These are phyloP conservation scores for Cladosporium phlei DNA, from an alignment of 2,329 filamentous ascomycete genomes.

Conservation along the genomic window DNA sequence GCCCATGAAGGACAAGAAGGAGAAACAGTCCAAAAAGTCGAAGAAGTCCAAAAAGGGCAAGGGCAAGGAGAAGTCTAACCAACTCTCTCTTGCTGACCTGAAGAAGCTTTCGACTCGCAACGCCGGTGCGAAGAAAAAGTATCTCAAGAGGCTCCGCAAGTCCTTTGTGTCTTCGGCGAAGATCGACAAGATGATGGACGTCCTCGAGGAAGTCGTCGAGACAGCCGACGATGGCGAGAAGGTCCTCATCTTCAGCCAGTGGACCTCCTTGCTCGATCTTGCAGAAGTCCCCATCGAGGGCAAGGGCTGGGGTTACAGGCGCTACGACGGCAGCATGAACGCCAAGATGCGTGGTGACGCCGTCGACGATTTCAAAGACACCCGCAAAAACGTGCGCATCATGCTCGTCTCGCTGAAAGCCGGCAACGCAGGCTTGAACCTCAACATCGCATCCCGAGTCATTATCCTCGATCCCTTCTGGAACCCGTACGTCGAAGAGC, in stretches of 20 bases:
- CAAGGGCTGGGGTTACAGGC: constrained; percentile 55
- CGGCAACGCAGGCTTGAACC: constrained; percentile 79
- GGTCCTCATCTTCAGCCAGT: constrained; percentile 77
- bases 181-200: constrained; percentile 62
- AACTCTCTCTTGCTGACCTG: constrained; percentile 56
- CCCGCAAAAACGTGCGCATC: constrained; percentile 53
- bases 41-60: constrained; percentile 28
- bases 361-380: constrained; percentile 62
- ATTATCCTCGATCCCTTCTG: constrained; percentile 92
- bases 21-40: constrained; percentile 35
- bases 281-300: constrained; percentile 65
- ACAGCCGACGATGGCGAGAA: constrained; percentile 55
- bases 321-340: constrained; percentile 74
- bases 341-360: constrained; percentile 61
- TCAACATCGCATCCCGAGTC: constrained; percentile 76
- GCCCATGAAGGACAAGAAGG: constrained; percentile 14
- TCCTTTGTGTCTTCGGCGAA: constrained; percentile 72
- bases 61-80: constrained; percentile 29
- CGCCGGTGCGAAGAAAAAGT: constrained; percentile 60
- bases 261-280: constrained; percentile 72
- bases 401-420: constrained; percentile 77
- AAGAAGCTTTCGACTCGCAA: constrained; percentile 64
- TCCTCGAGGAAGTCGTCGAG: constrained; percentile 50
- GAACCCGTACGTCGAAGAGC: constrained; percentile 90
- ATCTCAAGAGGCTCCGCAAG: constrained; percentile 63